phyloP scores from a whole-genome alignment of 805 yeast species.

The Pichia deserticola region DNA sequence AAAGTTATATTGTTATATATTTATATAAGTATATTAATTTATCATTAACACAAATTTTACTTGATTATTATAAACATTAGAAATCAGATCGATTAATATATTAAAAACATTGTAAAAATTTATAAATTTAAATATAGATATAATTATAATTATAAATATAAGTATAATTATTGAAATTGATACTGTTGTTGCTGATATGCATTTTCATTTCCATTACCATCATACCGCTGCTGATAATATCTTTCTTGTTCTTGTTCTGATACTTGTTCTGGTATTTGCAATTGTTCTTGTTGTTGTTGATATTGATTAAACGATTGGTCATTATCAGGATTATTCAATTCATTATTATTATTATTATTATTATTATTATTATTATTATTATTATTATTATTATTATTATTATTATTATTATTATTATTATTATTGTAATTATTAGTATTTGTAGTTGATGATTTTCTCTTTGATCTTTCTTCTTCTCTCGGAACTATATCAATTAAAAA shows the following conservation, averaged over 20 bases:
- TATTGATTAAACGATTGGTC: no score
- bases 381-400: conserved; percentile 8
- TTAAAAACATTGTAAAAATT: no score
- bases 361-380: not conserved
- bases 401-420: conserved; percentile 4
- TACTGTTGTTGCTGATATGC: conserved; percentile 9
- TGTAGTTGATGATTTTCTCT: conserved; percentile 16
- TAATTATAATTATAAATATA: no score
- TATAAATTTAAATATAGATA: no score
- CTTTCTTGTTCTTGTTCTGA: conserved; percentile 7
- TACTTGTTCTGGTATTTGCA: no score
- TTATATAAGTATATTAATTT: no score
- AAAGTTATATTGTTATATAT: not conserved
- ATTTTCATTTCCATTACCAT: not conserved
- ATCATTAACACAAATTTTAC: no score
- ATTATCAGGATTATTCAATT: no score
- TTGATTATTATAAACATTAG: no score
- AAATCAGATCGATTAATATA: no score
- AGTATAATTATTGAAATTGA: not conserved
- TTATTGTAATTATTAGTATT: no score
- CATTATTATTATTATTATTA: not conserved
- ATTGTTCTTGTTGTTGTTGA: no score
- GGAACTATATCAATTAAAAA: conserved; percentile 95
- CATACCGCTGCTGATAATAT: conserved; percentile 12
- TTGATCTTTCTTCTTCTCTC: conserved; percentile 67